phyloP scores from a whole-genome alignment of 768 basidiomycete genomes.

The Phanerochaete sordida region DNA sequence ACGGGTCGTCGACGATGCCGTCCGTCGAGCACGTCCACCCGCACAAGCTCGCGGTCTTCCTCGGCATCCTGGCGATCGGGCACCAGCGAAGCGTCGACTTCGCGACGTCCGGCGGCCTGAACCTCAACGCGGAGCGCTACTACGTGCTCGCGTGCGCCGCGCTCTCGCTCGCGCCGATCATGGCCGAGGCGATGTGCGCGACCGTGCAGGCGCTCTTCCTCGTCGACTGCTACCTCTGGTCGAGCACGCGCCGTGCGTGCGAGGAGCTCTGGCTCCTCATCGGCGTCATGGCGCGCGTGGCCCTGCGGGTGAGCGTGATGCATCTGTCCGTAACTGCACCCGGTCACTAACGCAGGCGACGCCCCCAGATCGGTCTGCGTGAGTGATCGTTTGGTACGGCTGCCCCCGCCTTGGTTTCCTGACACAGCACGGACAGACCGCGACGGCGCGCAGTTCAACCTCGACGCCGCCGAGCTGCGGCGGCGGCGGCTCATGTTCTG shows the following conservation, averaged over 20 bases:
- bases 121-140: slow-evolving; percentile 35
- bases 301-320: slow-evolving; percentile 37
- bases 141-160: slow-evolving; percentile 47
- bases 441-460: slow-evolving; percentile 46
- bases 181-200: slow-evolving; percentile 40
- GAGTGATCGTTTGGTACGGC: slow-evolving; percentile 19
- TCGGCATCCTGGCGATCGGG: slow-evolving; percentile 47
- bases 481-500: slow-evolving; percentile 47
- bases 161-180: slow-evolving; percentile 42
- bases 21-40: slow-evolving; percentile 37
- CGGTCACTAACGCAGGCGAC: background rate
- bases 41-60: slow-evolving; percentile 50
- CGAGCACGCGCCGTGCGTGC: slow-evolving; percentile 37
- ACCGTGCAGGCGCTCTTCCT: slow-evolving; percentile 48
- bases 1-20: slow-evolving; percentile 29
- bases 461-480: slow-evolving; percentile 42
- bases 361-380: slow-evolving; percentile 49
- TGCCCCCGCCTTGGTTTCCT: background rate
- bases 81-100: slow-evolving; percentile 39
- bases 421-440: slow-evolving; percentile 35
- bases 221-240: slow-evolving; percentile 38
- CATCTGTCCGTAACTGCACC: background rate
- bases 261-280: slow-evolving; percentile 47
- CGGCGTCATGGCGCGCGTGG: slow-evolving; percentile 40
- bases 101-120: slow-evolving; percentile 17